Percentiles rank a stretch among this genome's conserved stretches.
Conservation (phyloP, 345 rosid genomes). For the Ceriops zippeliana region DNA sequence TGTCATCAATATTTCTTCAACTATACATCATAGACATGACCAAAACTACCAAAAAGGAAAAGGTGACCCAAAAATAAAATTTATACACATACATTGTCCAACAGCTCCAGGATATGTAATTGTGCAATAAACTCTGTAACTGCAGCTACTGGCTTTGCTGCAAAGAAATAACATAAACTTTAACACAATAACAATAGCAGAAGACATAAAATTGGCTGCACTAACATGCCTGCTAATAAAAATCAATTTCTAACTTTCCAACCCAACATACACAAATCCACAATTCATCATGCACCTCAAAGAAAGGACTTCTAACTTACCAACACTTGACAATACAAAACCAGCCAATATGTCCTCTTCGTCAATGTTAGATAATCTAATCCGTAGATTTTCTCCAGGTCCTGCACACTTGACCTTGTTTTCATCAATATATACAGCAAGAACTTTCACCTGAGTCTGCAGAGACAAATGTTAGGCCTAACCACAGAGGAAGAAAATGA, state of each 20-base stretch:
- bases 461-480: constrained; percentile 11
- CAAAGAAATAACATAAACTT: constrained; percentile 25
- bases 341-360: constrained; percentile 90
- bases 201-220: not conserved
- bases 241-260: not conserved
- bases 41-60: not conserved
- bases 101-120: constrained; percentile 82
- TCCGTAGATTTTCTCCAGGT: constrained; percentile 89
- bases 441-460: constrained; percentile 79
- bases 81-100: constrained; percentile 65
- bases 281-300: not conserved
- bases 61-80: constrained; percentile 4
- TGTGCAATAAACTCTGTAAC: constrained; percentile 85
- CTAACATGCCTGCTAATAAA: not conserved
- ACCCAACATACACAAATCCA: not conserved
- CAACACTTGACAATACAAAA: constrained; percentile 78
- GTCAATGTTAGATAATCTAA: constrained; percentile 80
- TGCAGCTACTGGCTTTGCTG: constrained; percentile 63
- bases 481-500: not conserved
- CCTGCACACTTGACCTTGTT: constrained; percentile 78
- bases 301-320: constrained; percentile 38
- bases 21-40: not conserved
- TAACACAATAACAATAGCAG: constrained; percentile 3
- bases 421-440: constrained; percentile 67
- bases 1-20: not conserved